Evolutionary conservation across 495 filamentous ascomycete genomes (phyloP).

Genomic region (Neurospora tetraspora): DNA sequence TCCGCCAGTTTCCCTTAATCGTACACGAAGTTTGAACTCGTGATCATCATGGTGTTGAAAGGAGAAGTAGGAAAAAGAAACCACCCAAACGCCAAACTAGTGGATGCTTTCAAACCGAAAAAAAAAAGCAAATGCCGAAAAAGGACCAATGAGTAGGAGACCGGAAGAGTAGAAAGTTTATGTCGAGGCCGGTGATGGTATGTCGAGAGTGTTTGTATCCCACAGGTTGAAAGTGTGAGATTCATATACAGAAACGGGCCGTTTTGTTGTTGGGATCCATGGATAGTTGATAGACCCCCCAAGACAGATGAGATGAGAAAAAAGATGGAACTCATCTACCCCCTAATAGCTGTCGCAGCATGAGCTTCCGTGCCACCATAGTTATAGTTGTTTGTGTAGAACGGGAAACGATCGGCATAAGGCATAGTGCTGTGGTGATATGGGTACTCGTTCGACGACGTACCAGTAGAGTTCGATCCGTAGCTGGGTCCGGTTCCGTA

Average conservation of each 20-base stretch:
- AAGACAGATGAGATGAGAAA: not conserved
- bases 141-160: not conserved
- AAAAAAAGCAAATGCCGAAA: not conserved
- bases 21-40: not conserved
- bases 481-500: not conserved
- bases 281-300: not conserved
- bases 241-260: not conserved
- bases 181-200: not conserved
- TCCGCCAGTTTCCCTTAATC: not conserved
- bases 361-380: conserved; percentile 23
- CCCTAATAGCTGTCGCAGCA: conserved; percentile 29
- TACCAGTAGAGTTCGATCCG: conserved; percentile 22
- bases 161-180: not conserved
- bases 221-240: not conserved
- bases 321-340: conserved; percentile 1
- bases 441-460: conserved; percentile 27
- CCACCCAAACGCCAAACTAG: not conserved
- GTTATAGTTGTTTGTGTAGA: conserved; percentile 8
- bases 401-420: conserved; percentile 29
- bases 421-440: conserved; percentile 18
- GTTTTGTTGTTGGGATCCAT: not conserved
- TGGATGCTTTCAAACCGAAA: not conserved
- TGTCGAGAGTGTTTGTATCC: not conserved
- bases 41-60: not conserved
- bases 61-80: not conserved